phyloP scores from a whole-genome alignment of 2,329 filamentous ascomycete species.

The Curvularia lunata region DNA sequence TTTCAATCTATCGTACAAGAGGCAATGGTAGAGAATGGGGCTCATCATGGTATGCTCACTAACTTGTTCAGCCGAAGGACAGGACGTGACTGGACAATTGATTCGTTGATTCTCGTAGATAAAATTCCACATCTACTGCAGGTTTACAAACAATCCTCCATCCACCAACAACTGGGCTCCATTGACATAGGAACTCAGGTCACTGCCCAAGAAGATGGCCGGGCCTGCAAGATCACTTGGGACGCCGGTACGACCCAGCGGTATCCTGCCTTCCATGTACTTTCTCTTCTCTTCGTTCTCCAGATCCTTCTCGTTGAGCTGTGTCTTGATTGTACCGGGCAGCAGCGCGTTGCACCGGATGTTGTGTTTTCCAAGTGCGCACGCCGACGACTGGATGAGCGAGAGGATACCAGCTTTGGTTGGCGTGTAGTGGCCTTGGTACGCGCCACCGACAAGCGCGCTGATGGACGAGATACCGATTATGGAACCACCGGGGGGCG shows the following conservation, averaged over 20 bases:
- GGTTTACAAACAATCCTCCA: slow-evolving; percentile 86
- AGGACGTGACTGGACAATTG: background rate
- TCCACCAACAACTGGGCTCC: slow-evolving; percentile 86
- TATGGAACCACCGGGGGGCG: slow-evolving; percentile 74
- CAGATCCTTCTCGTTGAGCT: slow-evolving; percentile 83
- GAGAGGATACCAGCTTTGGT: slow-evolving; percentile 84
- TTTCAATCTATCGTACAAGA: background rate
- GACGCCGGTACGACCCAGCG: slow-evolving; percentile 60
- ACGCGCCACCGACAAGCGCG: slow-evolving; percentile 77
- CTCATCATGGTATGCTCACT: background rate
- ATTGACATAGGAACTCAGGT: slow-evolving; percentile 65
- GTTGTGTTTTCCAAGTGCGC: slow-evolving; percentile 74
- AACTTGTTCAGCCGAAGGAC: background rate
- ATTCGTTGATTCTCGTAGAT: background rate
- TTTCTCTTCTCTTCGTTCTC: slow-evolving; percentile 71
- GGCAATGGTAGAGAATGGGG: background rate
- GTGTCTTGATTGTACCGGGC: slow-evolving; percentile 82
- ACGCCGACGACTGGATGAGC: slow-evolving; percentile 83
- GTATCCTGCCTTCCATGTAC: slow-evolving; percentile 84
- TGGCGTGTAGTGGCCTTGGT: slow-evolving; percentile 82
- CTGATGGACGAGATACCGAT: slow-evolving; percentile 77
- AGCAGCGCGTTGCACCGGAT: slow-evolving; percentile 85
- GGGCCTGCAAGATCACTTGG: slow-evolving; percentile 79
- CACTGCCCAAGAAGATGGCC: slow-evolving; percentile 82
- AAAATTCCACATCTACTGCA: slow-evolving; percentile 48